Evolutionary conservation across 768 basidiomycete genomes (phyloP).

Genomic region (Kondoa malvinella): DNA sequence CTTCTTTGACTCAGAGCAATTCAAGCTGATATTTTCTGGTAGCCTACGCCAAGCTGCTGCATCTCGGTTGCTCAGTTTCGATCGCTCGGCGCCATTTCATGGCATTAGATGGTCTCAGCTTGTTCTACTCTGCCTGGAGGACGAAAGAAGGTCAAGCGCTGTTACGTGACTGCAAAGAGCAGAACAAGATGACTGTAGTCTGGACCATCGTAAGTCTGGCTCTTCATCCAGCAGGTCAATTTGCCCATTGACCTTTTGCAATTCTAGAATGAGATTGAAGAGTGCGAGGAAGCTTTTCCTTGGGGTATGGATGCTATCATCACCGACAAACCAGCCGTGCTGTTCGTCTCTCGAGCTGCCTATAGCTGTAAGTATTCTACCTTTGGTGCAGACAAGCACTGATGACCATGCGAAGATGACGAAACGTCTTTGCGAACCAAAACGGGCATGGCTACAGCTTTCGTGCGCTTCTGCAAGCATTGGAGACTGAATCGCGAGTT

Average conservation of each 20-base stretch:
- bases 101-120: constrained; percentile 30
- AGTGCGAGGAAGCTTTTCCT: constrained; percentile 29
- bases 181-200: constrained; percentile 30
- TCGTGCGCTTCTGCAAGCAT: not conserved
- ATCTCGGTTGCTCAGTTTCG: constrained; percentile 31
- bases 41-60: constrained; percentile 28
- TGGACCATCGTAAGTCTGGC: too few species aligned
- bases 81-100: constrained; percentile 32
- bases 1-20: not conserved
- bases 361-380: not conserved
- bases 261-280: constrained; percentile 30
- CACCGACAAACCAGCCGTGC: constrained; percentile 28
- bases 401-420: not conserved
- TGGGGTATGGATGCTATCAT: constrained; percentile 32
- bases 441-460: not conserved
- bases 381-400: not conserved
- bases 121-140: constrained; percentile 30
- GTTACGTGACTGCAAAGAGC: constrained; percentile 28
- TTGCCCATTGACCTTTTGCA: too few species aligned
- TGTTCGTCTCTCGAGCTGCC: not conserved
- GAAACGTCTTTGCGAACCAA: not conserved
- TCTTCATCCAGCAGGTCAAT: too few species aligned
- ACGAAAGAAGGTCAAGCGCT: constrained; percentile 29
- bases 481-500: not conserved
- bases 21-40: not conserved